Evolutionary conservation across 257 asterid species (phyloP), one percentile per base, ranked within the genome.

Genomic region (Coffea canephora): DNA sequence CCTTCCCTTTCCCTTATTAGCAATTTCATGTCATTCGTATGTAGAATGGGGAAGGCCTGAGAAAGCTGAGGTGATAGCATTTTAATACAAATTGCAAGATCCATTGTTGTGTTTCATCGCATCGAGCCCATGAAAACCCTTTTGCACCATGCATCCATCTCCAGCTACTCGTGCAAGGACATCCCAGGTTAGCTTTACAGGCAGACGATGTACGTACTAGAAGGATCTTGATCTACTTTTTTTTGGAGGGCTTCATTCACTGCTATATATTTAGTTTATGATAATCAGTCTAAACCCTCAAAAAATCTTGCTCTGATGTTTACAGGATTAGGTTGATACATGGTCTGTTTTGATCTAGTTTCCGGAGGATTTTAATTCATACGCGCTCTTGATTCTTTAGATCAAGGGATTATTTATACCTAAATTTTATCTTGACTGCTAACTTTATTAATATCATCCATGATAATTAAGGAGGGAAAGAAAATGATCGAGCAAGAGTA

Each of bases 1-100:
- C 77, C 80, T 78, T 87, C 50, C 39, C 86, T 84, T 89, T 87
- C 97, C 80, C 82, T 86, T 88, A 84, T 71, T 86, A 84, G 93
- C 57, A 88, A 86, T 34, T 64, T 69, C 48, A 59, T 82, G 43
- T 80, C 13, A 73, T 73, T 85, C 79, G 52, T 31, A 5, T 27
- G 48, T 31, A 43, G 67, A 25, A 23, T 80, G 46, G 27, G 27
- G 71, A 23, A 71, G 27, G 36, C 34, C 71, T 25, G 39, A 68
- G 1, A 68, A 68, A 36, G n/a, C 49, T 73, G 6, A 6, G 48
- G 7, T 25, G 43, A 6, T 34, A 36, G 68, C 48, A 55, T 70
- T 61, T 69, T n/a, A 8, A 23, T 36, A 48, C 76, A 78, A 78
- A 16, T 78, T 78, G 81, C 69, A 78, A 43, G 46, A 55, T 23